These are phyloP conservation scores for Talaromyces sp. DNA, from an alignment of 2,329 filamentous ascomycete genomes.

Conservation along the genomic window DNA sequence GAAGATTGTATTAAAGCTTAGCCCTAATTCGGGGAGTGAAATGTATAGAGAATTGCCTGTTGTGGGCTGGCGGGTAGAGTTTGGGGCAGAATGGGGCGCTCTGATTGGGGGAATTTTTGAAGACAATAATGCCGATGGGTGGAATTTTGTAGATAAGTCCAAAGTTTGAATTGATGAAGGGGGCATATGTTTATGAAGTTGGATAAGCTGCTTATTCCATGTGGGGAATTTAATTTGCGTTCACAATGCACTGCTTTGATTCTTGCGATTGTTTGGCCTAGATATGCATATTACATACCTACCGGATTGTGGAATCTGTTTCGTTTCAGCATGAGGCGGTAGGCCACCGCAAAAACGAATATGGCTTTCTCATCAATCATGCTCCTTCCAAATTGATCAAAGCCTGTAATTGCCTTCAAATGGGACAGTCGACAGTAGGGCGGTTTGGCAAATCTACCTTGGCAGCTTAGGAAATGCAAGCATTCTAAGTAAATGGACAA, in stretches of 20 bases:
- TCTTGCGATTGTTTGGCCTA: background rate
- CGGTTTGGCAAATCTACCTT: background rate
- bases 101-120: slow-evolving; percentile 14
- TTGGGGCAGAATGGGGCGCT: background rate
- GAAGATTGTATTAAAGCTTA: background rate
- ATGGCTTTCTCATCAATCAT: too few species aligned
- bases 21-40: background rate
- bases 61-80: background rate
- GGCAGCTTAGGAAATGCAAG: too few species aligned
- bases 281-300: background rate
- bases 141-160: background rate
- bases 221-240: background rate
- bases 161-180: background rate
- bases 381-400: too few species aligned
- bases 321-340: too few species aligned
- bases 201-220: background rate
- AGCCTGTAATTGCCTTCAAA: too few species aligned
- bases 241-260: background rate
- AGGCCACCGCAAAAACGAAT: too few species aligned
- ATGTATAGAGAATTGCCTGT: background rate
- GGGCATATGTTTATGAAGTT: background rate
- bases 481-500: too few species aligned
- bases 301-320: background rate
- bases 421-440: background rate
- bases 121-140: slow-evolving; percentile 13